Conservation (phyloP, 2,329 filamentous ascomycete species). For the Penicillium sclerotiorum region DNA sequence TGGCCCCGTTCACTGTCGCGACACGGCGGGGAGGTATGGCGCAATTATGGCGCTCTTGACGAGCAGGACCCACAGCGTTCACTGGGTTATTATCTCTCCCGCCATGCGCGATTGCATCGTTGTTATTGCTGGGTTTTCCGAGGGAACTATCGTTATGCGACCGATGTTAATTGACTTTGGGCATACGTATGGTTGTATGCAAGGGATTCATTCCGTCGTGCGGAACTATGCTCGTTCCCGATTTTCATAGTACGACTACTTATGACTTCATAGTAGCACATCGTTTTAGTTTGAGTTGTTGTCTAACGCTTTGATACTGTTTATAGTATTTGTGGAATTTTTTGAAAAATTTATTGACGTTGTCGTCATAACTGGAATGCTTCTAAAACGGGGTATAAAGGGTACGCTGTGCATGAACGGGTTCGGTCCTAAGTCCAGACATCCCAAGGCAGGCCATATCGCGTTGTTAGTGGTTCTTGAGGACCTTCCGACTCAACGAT, state of each 20-base stretch:
- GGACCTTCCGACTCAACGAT: slow-evolving; percentile 40
- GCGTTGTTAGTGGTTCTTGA: slow-evolving; percentile 24
- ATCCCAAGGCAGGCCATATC: slow-evolving; percentile 26
- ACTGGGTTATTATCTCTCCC: neutral
- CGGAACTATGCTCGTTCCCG: neutral
- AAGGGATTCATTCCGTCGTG: neutral
- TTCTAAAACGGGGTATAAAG: neutral
- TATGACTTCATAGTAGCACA: neutral
- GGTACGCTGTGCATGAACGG: neutral
- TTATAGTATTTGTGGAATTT: no score
- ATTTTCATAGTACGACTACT: neutral
- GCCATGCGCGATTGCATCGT: neutral
- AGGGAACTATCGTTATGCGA: no score
- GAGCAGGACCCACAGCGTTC: slow-evolving; percentile 2
- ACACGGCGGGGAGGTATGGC: slow-evolving; percentile 26
- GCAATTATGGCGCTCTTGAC: slow-evolving; percentile 24
- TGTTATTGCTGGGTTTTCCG: neutral
- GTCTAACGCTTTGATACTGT: no score
- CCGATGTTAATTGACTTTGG: neutral
- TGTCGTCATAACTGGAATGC: no score
- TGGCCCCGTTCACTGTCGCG: slow-evolving; percentile 13
- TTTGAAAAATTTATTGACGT: no score
- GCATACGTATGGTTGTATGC: neutral
- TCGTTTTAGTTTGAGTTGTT: no score
- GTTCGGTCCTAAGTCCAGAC: slow-evolving; percentile 13